Conservation (phyloP, 2,329 filamentous ascomycete species). For the Claviceps monticola region DNA sequence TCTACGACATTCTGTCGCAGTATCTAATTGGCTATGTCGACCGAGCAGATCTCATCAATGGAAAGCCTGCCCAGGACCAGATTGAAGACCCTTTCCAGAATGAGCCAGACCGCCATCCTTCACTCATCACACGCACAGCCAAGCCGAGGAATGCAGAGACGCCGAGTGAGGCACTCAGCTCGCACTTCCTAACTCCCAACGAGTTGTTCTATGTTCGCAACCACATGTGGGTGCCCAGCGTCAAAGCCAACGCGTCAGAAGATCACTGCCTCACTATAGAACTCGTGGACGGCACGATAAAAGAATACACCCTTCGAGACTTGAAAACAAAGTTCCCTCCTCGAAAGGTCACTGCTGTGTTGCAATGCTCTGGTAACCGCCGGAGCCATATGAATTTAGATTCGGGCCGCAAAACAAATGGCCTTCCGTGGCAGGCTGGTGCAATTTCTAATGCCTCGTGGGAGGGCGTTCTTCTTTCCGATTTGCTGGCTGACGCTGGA, state of each 20-base stretch:
- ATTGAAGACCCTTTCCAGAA: constrained; percentile 47
- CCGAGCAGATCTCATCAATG: constrained; percentile 42
- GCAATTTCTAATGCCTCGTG: constrained; percentile 47
- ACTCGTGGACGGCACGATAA: constrained; percentile 38
- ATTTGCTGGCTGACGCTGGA: constrained; percentile 43
- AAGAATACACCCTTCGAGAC: constrained; percentile 39
- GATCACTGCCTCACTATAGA: constrained; percentile 38
- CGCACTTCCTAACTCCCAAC: constrained; percentile 39
- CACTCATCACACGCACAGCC: constrained; percentile 35
- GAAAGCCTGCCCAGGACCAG: constrained; percentile 34
- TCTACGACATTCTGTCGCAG: constrained; percentile 49
- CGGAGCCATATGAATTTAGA: constrained; percentile 42
- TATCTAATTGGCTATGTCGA: constrained; percentile 51
- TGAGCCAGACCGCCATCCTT: constrained; percentile 38
- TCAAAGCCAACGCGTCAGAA: constrained; percentile 23
- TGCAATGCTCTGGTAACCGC: constrained; percentile 49
- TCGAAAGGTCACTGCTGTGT: constrained; percentile 37
- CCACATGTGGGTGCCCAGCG: constrained; percentile 48
- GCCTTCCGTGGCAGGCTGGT: constrained; percentile 44
- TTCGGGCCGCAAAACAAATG: constrained; percentile 33
- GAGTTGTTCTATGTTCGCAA: constrained; percentile 46
- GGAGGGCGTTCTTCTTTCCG: constrained; percentile 41
- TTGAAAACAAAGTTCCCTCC: constrained; percentile 36
- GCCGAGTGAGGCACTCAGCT: constrained; percentile 31
- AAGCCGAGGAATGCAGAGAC: constrained; percentile 51